Conservation (phyloP, 306 rosid species). For the Medicago lupulina region DNA sequence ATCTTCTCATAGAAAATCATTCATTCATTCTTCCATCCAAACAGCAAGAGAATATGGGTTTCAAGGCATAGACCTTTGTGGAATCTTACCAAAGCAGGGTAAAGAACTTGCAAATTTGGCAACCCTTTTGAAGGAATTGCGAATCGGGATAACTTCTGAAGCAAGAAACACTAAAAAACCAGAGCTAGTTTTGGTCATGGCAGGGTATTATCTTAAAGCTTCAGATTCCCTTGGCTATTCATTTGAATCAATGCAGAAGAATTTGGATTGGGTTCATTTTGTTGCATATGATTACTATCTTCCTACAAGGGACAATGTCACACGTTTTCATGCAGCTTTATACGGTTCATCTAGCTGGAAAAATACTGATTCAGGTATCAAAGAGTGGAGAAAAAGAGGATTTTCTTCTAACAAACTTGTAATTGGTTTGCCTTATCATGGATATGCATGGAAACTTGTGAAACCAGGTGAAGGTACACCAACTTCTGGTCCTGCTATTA, state of each 20-base stretch:
- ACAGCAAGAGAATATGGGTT: constrained; percentile 50
- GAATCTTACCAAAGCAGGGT: constrained; percentile 39
- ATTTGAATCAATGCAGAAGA: constrained; percentile 46
- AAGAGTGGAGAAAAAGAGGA: constrained; percentile 52
- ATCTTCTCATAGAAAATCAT: constrained; percentile 44
- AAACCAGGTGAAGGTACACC: constrained; percentile 36
- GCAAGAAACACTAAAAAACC: constrained; percentile 37
- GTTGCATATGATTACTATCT: constrained; percentile 44
- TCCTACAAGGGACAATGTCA: constrained; percentile 37
- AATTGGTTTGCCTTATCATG: constrained; percentile 59
- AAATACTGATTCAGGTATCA: constrained; percentile 55
- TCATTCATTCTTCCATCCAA: constrained; percentile 56
- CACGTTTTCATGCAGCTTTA: constrained; percentile 56
- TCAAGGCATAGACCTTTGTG: constrained; percentile 57
- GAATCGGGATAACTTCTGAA: constrained; percentile 48
- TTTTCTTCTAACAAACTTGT: constrained; percentile 49
- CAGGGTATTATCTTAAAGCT: constrained; percentile 42
- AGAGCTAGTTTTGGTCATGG: constrained; percentile 51
- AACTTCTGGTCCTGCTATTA: constrained; percentile 49
- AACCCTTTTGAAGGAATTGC: constrained; percentile 56
- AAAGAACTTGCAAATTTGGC: constrained; percentile 47
- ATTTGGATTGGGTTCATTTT: constrained; percentile 59
- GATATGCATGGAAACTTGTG: constrained; percentile 55
- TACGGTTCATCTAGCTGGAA: constrained; percentile 44
- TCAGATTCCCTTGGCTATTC: constrained; percentile 43